A percentile compares a stretch with the other conserved stretches of the same genome.
Evolutionary conservation across 1,284 basidiomycete species (phyloP).

Genomic region (Takashimella koratensis): DNA sequence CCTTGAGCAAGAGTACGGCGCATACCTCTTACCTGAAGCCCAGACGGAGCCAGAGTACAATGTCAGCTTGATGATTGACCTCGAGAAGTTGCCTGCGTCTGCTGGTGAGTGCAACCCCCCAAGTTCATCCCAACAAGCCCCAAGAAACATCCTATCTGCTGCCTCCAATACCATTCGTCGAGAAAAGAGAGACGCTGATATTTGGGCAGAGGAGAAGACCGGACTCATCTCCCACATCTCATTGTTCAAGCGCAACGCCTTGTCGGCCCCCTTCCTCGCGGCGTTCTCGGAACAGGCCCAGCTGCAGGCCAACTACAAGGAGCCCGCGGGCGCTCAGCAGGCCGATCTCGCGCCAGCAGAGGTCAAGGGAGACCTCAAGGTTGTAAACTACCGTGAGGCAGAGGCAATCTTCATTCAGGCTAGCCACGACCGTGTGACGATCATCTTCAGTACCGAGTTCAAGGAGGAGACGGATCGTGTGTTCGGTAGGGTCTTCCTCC

Average conservation of each 20-base stretch:
- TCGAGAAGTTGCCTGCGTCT: slow-evolving; percentile 74
- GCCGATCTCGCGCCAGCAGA: slow-evolving; percentile 46
- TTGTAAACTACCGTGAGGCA: slow-evolving; percentile 90
- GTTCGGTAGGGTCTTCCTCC: slow-evolving; percentile 94
- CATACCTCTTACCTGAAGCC: slow-evolving; percentile 52
- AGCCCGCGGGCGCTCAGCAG: slow-evolving; percentile 50
- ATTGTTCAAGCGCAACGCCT: slow-evolving; percentile 86
- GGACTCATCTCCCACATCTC: slow-evolving; percentile 77
- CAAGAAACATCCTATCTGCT: no score
- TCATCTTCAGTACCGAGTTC: slow-evolving; percentile 96
- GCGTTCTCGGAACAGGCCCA: slow-evolving; percentile 85
- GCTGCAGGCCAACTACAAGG: slow-evolving; percentile 60
- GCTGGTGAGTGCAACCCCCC: slow-evolving; percentile 67
- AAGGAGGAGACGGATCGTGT: slow-evolving; percentile 96
- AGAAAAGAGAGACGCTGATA: no score
- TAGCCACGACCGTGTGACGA: slow-evolving; percentile 89
- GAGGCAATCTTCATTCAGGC: slow-evolving; percentile 97
- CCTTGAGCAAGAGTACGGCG: slow-evolving; percentile 78
- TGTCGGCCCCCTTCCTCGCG: slow-evolving; percentile 90
- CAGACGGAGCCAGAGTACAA: slow-evolving; percentile 78
- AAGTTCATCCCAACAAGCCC: no score
- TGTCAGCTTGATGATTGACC: slow-evolving; percentile 80
- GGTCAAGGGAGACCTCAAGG: slow-evolving; percentile 75
- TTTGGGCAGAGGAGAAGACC: slow-evolving; percentile 64
- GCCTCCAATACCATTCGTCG: no score